Evolutionary conservation across 371 early-diverging fungal species (phyloP).

Genomic region (Mortierella sp.): DNA sequence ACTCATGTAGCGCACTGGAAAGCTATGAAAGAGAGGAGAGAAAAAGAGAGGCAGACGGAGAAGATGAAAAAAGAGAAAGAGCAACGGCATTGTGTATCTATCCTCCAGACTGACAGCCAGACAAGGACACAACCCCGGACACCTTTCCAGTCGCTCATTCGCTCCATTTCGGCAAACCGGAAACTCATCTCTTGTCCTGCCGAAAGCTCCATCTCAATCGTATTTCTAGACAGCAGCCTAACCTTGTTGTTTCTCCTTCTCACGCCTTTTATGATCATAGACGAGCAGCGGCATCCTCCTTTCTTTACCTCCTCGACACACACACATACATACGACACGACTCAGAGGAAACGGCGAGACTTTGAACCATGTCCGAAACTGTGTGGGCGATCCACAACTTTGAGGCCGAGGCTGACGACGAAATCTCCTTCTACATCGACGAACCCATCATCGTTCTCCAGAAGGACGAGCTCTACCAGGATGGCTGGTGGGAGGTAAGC

Average conservation of each 20-base stretch:
- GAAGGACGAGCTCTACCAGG: constrained; percentile 82
- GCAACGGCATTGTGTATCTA: background rate
- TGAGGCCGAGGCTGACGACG: constrained; percentile 82
- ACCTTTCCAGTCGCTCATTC: background rate
- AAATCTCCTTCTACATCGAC: constrained; percentile 76
- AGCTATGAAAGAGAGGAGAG: background rate
- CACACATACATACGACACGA: background rate
- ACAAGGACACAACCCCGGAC: background rate
- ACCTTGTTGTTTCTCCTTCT: background rate
- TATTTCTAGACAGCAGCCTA: background rate
- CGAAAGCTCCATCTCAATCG: background rate
- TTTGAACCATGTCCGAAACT: constrained; percentile 59
- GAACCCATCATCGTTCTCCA: constrained; percentile 83
- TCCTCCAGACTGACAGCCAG: background rate
- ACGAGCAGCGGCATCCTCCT: background rate
- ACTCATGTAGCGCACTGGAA: background rate
- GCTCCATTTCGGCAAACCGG: background rate
- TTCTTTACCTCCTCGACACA: background rate
- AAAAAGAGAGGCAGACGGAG: background rate
- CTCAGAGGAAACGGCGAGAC: background rate
- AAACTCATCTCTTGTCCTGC: background rate
- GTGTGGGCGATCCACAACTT: constrained; percentile 78
- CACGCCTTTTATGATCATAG: background rate
- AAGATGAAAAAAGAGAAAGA: background rate
- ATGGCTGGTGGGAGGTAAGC: constrained; percentile 91